A percentile compares a stretch with the other conserved stretches of the same genome.
Conservation (phyloP, 2,329 filamentous ascomycete genomes). For the Colletotrichum plurivorum region DNA sequence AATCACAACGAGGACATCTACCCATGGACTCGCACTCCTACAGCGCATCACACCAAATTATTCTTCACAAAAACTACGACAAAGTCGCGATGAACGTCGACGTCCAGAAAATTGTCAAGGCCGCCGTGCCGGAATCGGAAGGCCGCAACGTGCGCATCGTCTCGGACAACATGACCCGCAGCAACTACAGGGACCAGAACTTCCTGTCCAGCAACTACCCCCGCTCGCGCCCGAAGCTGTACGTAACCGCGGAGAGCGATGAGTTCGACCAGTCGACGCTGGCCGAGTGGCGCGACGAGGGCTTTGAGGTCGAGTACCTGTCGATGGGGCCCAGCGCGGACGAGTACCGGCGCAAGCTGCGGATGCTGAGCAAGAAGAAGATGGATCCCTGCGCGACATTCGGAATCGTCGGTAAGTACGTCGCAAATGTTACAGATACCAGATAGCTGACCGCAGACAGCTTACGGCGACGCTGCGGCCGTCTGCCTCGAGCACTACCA, state of each 20-base stretch:
- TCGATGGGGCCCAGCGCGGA: slow-evolving; percentile 53
- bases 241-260: slow-evolving; percentile 58
- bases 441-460: slow-evolving; percentile 41
- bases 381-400: slow-evolving; percentile 59
- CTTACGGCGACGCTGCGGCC: slow-evolving; percentile 60
- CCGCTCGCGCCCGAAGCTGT: slow-evolving; percentile 53
- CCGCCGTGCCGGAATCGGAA: slow-evolving; percentile 49
- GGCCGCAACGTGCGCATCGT: slow-evolving; percentile 49
- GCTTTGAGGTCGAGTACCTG: slow-evolving; percentile 60
- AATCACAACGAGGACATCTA: background rate
- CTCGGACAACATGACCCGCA: slow-evolving; percentile 48
- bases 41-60: background rate
- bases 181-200: slow-evolving; percentile 56
- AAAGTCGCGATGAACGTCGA: slow-evolving; percentile 45
- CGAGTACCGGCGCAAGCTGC: slow-evolving; percentile 53
- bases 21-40: rapidly evolving
- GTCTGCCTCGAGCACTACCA: slow-evolving; percentile 61
- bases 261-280: slow-evolving; percentile 57
- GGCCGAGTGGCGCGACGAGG: slow-evolving; percentile 57
- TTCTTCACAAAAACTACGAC: background rate
- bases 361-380: slow-evolving; percentile 49
- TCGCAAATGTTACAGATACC: background rate
- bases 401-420: slow-evolving; percentile 56
- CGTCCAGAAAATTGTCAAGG: slow-evolving; percentile 48
- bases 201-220: slow-evolving; percentile 60